phyloP scores from a whole-genome alignment of 495 filamentous ascomycete genomes.

The Sporormia fimetaria region DNA sequence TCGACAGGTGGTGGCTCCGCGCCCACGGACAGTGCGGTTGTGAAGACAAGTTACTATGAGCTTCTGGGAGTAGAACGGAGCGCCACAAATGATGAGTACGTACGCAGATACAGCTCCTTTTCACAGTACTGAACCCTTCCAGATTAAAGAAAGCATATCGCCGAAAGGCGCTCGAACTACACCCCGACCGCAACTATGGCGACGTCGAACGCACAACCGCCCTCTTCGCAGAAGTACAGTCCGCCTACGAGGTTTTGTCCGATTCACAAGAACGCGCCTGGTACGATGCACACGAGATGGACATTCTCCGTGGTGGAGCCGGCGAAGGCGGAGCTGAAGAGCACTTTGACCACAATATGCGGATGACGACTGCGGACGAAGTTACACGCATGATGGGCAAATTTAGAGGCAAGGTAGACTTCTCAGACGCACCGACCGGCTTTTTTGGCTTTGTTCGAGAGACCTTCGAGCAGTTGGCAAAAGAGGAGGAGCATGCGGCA shows the following conservation, averaged over 20 bases:
- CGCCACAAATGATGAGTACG: conserved; percentile 77
- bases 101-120: conserved; percentile 1
- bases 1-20: conserved; percentile 40
- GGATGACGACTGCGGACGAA: conserved; percentile 65
- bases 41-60: conserved; percentile 86
- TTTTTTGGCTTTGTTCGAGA: conserved; percentile 70
- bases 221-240: conserved; percentile 81
- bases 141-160: conserved; percentile 93
- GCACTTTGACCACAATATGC: conserved; percentile 50
- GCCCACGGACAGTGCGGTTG: conserved; percentile 16
- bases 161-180: conserved; percentile 79
- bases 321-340: conserved; percentile 34
- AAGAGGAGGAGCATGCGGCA: conserved; percentile 64
- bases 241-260: conserved; percentile 88
- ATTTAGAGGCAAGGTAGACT: conserved; percentile 65
- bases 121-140: conserved; percentile 7
- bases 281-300: conserved; percentile 91
- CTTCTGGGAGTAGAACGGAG: conserved; percentile 60
- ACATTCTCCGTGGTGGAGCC: conserved; percentile 58
- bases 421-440: conserved; percentile 61
- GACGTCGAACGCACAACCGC: conserved; percentile 71
- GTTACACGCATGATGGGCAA: conserved; percentile 60
- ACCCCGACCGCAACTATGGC: conserved; percentile 89
- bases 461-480: conserved; percentile 67
- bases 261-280: conserved; percentile 92